Percentiles rank a stretch among this genome's conserved stretches.
Conservation (phyloP, 768 basidiomycete species). For the Boletellus ananas region DNA sequence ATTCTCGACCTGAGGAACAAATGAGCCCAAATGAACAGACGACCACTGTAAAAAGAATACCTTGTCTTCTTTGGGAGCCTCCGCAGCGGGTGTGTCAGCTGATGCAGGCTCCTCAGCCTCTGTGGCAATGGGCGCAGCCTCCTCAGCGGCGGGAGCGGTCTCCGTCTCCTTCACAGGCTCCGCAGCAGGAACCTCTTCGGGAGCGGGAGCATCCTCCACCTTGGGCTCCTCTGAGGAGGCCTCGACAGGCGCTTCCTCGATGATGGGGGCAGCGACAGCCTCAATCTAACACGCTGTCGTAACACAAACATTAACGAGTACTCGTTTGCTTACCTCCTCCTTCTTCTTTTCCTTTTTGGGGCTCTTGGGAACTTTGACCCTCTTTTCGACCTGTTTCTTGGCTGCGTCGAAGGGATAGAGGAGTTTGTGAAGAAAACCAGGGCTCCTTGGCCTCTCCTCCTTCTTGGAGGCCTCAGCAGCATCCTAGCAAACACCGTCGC, state of each 20-base stretch:
- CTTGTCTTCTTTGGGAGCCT: constrained; percentile 57
- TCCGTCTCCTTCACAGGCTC: constrained; percentile 73
- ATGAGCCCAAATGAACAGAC: not conserved
- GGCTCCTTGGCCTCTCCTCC: constrained; percentile 80
- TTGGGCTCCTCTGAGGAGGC: constrained; percentile 29
- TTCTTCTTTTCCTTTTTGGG: constrained; percentile 84
- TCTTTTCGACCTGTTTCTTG: constrained; percentile 51
- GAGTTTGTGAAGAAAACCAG: constrained; percentile 69
- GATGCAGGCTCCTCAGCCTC: constrained; percentile 30
- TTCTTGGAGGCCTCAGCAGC: constrained; percentile 57
- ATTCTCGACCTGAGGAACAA: constrained; percentile 36
- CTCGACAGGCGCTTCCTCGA: constrained; percentile 35
- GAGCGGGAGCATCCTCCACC: constrained; percentile 42
- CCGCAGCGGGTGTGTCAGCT: constrained; percentile 35
- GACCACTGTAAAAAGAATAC: constrained; percentile 25
- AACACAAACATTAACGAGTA: not conserved
- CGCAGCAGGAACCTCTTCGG: constrained; percentile 33
- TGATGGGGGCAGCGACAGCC: constrained; percentile 27
- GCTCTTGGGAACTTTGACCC: constrained; percentile 62
- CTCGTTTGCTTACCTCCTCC: constrained; percentile 48
- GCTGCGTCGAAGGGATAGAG: constrained; percentile 70
- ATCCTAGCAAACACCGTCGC: constrained; percentile 17
- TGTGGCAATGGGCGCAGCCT: constrained; percentile 25
- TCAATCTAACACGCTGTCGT: constrained; percentile 26
- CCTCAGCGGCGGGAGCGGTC: constrained; percentile 24